Evolutionary conservation across 2,329 filamentous ascomycete species (phyloP).

Genomic region (Arthrobotrys conoides): DNA sequence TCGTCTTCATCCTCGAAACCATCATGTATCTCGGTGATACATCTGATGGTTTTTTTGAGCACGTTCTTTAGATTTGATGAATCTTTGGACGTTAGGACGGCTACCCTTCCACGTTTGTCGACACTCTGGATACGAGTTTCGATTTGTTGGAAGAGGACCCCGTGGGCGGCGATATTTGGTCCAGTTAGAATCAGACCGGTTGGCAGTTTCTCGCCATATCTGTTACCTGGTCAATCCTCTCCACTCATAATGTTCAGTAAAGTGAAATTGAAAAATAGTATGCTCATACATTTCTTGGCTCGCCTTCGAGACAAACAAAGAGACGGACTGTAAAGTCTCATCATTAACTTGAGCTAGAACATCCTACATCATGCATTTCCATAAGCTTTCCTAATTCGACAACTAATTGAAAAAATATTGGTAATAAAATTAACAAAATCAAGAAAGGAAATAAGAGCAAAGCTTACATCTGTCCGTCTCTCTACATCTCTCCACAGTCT

Average conservation of each 20-base stretch:
- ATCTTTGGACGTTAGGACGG: conserved; percentile 78
- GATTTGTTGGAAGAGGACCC: conserved; percentile 80
- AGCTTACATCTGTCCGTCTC: conserved; percentile 73
- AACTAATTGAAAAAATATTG: background rate
- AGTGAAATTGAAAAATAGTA: conserved; percentile 15
- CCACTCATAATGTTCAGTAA: background rate
- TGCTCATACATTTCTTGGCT: conserved; percentile 32
- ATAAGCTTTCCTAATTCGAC: conserved; percentile 4
- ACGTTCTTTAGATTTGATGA: conserved; percentile 80
- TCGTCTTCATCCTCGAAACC: conserved; percentile 72
- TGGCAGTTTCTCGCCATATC: conserved; percentile 72
- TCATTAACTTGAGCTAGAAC: conserved; percentile 75
- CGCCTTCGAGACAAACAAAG: conserved; percentile 71
- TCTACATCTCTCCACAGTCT: conserved; percentile 77
- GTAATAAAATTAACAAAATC: background rate
- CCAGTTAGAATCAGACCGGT: conserved; percentile 82
- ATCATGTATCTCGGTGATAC: conserved; percentile 72
- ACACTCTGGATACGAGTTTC: conserved; percentile 67
- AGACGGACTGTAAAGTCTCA: conserved; percentile 74
- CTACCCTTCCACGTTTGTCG: conserved; percentile 75
- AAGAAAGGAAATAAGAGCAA: background rate
- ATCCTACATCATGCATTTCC: conserved; percentile 66
- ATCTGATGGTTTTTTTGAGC: conserved; percentile 80
- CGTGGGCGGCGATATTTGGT: conserved; percentile 82
- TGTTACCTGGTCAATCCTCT: conserved; percentile 43